Conservation (phyloP, 306 rosid species). For the Dryas octopetala region DNA sequence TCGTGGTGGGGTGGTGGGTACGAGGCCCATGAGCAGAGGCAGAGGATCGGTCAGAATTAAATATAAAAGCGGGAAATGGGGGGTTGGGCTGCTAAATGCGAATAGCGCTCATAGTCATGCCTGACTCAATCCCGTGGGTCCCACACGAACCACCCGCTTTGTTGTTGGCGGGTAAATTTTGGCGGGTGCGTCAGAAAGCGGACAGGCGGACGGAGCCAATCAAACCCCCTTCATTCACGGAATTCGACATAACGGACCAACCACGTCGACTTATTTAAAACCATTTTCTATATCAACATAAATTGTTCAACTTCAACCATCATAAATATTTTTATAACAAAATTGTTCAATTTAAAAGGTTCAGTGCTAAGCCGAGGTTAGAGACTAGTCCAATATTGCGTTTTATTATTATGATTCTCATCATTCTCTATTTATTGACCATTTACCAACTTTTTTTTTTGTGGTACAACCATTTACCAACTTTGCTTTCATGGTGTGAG, state of each 20-base stretch:
- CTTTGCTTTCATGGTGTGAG: conserved; percentile 7
- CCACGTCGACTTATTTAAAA: not conserved
- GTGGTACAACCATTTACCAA: no score
- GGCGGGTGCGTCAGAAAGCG: conserved; percentile 33
- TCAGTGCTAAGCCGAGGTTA: not conserved
- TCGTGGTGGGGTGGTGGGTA: conserved; percentile 13
- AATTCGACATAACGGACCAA: conserved; percentile 29
- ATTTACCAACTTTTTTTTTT: conserved; percentile 1
- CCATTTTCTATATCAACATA: no score
- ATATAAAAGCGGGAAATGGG: conserved; percentile 35
- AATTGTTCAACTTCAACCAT: no score
- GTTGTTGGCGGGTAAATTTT: conserved; percentile 45
- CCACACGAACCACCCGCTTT: conserved; percentile 8
- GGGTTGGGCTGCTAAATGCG: no score
- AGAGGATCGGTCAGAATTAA: conserved; percentile 20
- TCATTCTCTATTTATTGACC: not conserved
- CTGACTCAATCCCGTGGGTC: conserved; percentile 25
- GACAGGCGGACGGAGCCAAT: conserved; percentile 6
- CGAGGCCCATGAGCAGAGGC: not conserved
- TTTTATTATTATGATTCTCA: not conserved
- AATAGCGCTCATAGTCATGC: not conserved
- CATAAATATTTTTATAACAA: no score
- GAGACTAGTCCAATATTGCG: not conserved
- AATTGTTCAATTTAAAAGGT: no score
- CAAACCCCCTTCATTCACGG: conserved; percentile 24